These are phyloP conservation scores for Chlamydomonas incerta DNA, from an alignment of 139 green algal genomes.

Conservation along the genomic window DNA sequence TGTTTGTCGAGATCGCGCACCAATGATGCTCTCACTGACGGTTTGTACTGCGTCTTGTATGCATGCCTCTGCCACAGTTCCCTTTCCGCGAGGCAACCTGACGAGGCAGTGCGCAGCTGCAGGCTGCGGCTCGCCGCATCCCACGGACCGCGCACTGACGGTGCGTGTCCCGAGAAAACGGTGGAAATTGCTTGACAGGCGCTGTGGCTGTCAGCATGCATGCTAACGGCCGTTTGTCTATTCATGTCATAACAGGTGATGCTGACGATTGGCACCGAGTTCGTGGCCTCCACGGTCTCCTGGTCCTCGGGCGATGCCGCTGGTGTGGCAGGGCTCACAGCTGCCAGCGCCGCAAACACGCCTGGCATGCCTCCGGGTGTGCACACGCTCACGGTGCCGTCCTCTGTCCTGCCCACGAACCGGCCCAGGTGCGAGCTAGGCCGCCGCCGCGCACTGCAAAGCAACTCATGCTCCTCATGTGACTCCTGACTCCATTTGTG, in stretches of 20 bases:
- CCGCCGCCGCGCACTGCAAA: no score
- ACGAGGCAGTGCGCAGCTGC: neutral
- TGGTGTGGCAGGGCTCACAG: neutral
- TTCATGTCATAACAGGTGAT: no score
- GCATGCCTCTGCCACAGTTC: no score
- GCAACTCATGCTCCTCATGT: no score
- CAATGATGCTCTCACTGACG: no score
- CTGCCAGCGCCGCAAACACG: neutral
- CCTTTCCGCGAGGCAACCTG: slow-evolving; percentile 21
- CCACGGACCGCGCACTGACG: neutral
- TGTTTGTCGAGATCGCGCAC: no score
- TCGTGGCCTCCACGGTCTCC: neutral
- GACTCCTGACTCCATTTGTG: no score
- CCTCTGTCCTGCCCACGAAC: neutral
- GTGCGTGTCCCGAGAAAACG: neutral
- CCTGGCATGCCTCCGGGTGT: neutral
- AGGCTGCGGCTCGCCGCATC: slow-evolving; percentile 6
- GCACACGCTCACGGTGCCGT: slow-evolving; percentile 23
- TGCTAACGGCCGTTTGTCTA: no score
- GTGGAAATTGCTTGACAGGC: no score
- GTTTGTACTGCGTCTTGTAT: no score
- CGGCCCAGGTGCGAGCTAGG: neutral
- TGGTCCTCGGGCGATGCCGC: neutral
- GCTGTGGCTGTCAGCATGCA: no score
- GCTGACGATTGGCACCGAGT: neutral